Base-by-base conservation (phyloP, 768 basidiomycete species). In the Lactifluus piperatus region DNA sequence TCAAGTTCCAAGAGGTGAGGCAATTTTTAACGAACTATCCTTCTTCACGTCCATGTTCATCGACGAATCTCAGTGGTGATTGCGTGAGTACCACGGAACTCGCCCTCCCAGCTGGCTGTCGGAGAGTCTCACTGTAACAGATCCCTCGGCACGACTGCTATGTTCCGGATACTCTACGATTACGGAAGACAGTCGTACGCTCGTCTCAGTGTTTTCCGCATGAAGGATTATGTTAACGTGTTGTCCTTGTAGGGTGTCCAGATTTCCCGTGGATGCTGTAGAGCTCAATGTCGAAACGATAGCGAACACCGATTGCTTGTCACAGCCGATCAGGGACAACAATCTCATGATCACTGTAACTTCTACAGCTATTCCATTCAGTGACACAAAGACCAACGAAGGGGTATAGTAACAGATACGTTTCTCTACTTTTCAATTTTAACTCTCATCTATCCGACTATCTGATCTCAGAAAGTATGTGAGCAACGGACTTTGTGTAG, bases 1-100 rank as follows among this genome's bases (percentile, higher is more conserved):
- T 39, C 54, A 56, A 41, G 18, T 48, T 10, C 54, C 54, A 39
- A 56, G 54, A 30, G 27, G 54, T 56, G 46, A 48, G 54, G 10
- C 26, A n/a, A n/a, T 22, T 20, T 37, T 5, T 5, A n/a, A 13
- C 13, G 7, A 30, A 16, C 22, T 34, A 30, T 34, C 9, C 20
- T 4, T 13, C 29, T 8, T 32, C 22, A 24, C 16, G 5, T 29
- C 45, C 30, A 54, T 13, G 9, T 13, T 16, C 6, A 34, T 24
- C 43, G 2, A 8, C 16, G 26, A 8, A 18, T 36, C 22, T 22
- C 24, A 56, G 54, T 48, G 18, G 54, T 56, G 8, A 47, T 56
- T 29, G 54, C 54, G 53, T 54, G 44, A 54, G 53, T 11, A 5
- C n/a, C 24, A 5, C 45, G 1, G 3, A 10, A 22, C 30, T 22